A percentile compares a stretch with the other conserved stretches of the same genome.
These are phyloP conservation scores for Yamadazyma scolyti DNA, from an alignment of 805 yeast species.

Conservation along the genomic window DNA sequence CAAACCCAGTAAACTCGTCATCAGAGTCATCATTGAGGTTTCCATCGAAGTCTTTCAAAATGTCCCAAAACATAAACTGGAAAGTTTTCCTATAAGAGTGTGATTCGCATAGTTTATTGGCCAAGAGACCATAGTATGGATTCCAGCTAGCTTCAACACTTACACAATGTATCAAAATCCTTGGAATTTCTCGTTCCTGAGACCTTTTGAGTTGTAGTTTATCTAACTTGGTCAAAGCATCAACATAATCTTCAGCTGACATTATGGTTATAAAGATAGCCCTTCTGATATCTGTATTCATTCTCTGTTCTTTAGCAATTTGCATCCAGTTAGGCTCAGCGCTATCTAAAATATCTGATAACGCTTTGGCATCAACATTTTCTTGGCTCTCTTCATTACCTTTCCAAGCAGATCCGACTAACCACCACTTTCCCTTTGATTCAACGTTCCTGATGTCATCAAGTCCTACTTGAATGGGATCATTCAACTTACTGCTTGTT, in stretches of 20 bases:
- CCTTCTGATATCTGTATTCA: conserved; percentile 93
- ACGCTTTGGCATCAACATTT: conserved; percentile 36
- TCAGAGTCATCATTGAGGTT: conserved; percentile 37
- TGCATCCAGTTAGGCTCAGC: conserved; percentile 87
- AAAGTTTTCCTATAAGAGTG: conserved; percentile 78
- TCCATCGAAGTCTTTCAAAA: conserved; percentile 63
- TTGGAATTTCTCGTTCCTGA: conserved; percentile 85
- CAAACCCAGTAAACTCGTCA: conserved; percentile 37
- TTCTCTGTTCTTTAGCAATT: conserved; percentile 78
- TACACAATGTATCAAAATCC: conserved; percentile 81
- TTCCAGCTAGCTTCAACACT: conserved; percentile 79
- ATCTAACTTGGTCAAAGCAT: conserved; percentile 78
- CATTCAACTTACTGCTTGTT: conserved; percentile 45
- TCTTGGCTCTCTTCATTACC: conserved; percentile 40
- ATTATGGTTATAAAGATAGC: conserved; percentile 91
- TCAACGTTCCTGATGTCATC: conserved; percentile 77
- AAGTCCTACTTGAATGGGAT: conserved; percentile 79
- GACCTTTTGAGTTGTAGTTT: conserved; percentile 72
- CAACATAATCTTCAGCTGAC: conserved; percentile 92
- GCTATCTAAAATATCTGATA: conserved; percentile 60
- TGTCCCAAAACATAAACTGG: conserved; percentile 89
- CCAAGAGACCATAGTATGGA: conserved; percentile 84
- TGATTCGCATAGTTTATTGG: conserved; percentile 68
- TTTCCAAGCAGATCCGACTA: conserved; percentile 97
- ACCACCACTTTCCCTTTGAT: conserved; percentile 96